Base-by-base conservation (phyloP, 371 early-diverging fungal genomes). In the Mucor sp. region DNA sequence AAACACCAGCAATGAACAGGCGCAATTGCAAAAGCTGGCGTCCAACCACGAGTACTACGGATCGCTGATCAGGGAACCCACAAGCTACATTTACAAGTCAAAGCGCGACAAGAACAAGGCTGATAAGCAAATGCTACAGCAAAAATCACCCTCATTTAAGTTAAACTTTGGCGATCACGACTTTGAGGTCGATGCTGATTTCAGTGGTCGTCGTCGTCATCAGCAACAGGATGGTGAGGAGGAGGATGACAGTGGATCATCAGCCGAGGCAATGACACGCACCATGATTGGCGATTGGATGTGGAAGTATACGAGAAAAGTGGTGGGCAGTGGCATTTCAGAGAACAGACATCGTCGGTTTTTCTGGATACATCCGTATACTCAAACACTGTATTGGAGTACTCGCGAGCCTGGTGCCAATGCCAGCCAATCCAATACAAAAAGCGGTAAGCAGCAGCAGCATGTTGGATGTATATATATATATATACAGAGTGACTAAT, bases 341-440 rank as follows among this genome's bases (percentile, higher is more conserved):
- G 90, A 88, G 67, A 85, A 86, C 53, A 74, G 80, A 19, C 90
- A 92, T 63, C 67, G 76, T 60, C 81, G 92, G 19, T 92, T 85
- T 72, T 88, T 92, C 50, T 92, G 93, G 93, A 81, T 92, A 19
- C 88, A 91, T 67, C 91, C 93, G 15, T 91, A 90, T 55, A 86
- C 88, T 33, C 85, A 84, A 65, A 87, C 85, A n/a, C 65, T 92
- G 25, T 86, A 90, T 71, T 92, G 93, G 93, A 86, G 87, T 72
- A 79, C 76, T 58, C 78, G 80, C 60, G 87, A 87, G 39, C 91
- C 91, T 15, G 86, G 85, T 8, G 62, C 68, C 8, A 74, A 76
- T 56, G 74, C 69, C 15, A 61, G 62, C 33, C 74, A 76, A 43
- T 62, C 74, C 56, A 66, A 60, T n/a, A 77, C 74, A 60, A 85